Conservation (phyloP, 768 basidiomycete genomes). For the Auriscalpium vulgare region DNA sequence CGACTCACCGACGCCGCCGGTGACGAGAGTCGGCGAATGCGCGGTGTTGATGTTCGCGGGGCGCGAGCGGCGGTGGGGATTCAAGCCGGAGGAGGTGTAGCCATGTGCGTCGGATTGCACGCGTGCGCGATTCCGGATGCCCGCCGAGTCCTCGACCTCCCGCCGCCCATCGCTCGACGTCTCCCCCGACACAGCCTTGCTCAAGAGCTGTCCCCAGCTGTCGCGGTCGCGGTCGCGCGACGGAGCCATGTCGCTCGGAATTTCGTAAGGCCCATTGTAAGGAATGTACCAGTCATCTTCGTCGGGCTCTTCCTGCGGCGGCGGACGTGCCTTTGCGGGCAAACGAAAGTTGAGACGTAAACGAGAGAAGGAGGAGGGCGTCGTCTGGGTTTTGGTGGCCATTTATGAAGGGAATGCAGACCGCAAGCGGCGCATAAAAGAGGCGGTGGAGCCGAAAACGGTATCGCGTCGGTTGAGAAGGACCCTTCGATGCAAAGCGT, state of each 20-base stretch:
- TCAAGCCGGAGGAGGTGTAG: background rate
- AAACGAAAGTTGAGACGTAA: conserved; percentile 29
- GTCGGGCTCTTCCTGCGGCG: conserved; percentile 15
- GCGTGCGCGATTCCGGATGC: background rate
- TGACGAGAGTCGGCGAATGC: conserved; percentile 34
- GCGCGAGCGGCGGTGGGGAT: conserved; percentile 25
- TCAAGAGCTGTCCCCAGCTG: conserved; percentile 25
- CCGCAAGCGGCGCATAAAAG: background rate
- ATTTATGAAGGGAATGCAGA: conserved; percentile 13
- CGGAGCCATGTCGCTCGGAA: background rate
- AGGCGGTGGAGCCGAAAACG: background rate
- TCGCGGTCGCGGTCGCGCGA: conserved; percentile 18
- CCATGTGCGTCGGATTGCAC: background rate
- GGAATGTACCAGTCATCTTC: conserved; percentile 57
- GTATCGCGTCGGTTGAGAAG: background rate
- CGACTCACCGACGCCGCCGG: conserved; percentile 61
- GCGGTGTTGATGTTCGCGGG: conserved; percentile 16
- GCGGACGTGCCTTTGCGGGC: conserved; percentile 12
- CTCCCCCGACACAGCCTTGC: conserved; percentile 18
- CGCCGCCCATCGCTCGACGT: background rate
- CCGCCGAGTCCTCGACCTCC: background rate
- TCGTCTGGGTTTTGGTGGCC: conserved; percentile 26
- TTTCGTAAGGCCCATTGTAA: conserved; percentile 56
- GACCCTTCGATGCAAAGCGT: background rate
- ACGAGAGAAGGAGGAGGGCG: conserved; percentile 28